Evolutionary conservation across 2,329 filamentous ascomycete species (phyloP).

Genomic region (Colletotrichum caudatum): DNA sequence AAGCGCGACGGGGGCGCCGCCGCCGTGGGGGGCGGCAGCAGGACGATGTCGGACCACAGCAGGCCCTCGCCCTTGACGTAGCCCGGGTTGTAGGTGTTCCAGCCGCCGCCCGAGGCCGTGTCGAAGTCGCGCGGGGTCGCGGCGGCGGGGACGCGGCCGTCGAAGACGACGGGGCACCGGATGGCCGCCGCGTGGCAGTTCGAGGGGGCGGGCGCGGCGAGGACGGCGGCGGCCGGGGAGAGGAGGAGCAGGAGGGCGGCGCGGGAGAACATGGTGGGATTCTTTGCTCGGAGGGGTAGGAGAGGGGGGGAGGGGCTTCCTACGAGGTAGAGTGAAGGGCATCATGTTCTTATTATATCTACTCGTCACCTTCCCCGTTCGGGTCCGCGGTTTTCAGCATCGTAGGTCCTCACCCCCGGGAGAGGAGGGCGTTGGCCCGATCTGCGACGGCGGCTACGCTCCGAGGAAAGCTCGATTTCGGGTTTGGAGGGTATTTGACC

Average conservation of each 20-base stretch:
- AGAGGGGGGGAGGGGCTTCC: background rate
- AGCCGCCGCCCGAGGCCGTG: constrained; percentile 45
- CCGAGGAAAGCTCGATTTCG: constrained; percentile 7
- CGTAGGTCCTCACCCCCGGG: background rate
- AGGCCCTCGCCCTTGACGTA: constrained; percentile 53
- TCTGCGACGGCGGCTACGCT: constrained; percentile 15
- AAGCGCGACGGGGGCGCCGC: constrained; percentile 49
- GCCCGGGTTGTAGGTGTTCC: constrained; percentile 51
- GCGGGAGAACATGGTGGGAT: background rate
- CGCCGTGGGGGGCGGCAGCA: constrained; percentile 44
- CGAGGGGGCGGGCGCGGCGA: background rate
- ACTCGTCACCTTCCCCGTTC: background rate
- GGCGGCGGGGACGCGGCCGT: constrained; percentile 50
- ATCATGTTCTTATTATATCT: background rate
- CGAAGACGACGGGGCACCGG: constrained; percentile 53
- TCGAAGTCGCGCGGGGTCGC: constrained; percentile 49
- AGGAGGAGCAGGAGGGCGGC: constrained; percentile 17
- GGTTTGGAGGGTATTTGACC: background rate
- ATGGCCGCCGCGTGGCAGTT: constrained; percentile 28
- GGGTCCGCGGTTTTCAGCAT: background rate
- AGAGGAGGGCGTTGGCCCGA: background rate
- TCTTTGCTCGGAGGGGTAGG: background rate
- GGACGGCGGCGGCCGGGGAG: background rate
- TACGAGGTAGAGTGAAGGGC: background rate
- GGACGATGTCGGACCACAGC: constrained; percentile 53